Percentiles rank a stretch among this genome's conserved stretches.
Evolutionary conservation across 495 filamentous ascomycete genomes (phyloP).

Genomic region (Aspergillus homomorphus): DNA sequence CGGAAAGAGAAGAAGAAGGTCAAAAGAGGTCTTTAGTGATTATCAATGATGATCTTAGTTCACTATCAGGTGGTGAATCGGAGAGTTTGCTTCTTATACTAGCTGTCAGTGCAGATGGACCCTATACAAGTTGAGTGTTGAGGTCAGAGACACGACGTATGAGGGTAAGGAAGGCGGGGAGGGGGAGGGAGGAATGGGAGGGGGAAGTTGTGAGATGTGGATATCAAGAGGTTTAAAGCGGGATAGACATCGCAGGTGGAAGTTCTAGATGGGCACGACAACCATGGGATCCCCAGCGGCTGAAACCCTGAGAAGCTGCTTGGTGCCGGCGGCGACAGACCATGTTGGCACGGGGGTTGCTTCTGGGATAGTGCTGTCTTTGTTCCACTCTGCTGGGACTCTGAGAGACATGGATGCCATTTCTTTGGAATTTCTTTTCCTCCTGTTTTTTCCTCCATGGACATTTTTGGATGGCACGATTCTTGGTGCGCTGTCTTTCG

Average conservation of each 20-base stretch:
- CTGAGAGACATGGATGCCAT: conserved; percentile 11
- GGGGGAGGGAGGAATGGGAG: conserved; percentile 1
- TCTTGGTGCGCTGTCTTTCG: background rate
- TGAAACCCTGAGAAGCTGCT: conserved; percentile 16
- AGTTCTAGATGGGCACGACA: conserved; percentile 15
- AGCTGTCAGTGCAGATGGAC: background rate
- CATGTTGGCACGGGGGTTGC: conserved; percentile 8
- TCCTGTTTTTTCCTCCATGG: background rate
- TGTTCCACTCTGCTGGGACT: conserved; percentile 21
- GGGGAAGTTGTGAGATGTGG: conserved; percentile 2
- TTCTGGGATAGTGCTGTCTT: conserved; percentile 15
- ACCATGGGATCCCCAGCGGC: conserved; percentile 13
- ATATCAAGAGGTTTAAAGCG: conserved; percentile 15
- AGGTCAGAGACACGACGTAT: background rate
- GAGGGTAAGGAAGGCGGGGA: background rate
- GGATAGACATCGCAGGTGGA: conserved; percentile 17
- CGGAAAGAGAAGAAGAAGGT: conserved; percentile 1
- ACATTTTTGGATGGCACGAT: background rate
- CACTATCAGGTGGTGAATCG: background rate
- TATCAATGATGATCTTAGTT: background rate
- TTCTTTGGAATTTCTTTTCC: conserved; percentile 11
- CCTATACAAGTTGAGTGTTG: background rate
- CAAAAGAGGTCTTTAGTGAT: background rate
- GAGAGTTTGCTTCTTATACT: background rate
- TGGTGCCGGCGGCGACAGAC: conserved; percentile 8